A percentile compares a stretch with the other conserved stretches of the same genome.
These are phyloP conservation scores for Glycine soja DNA, from an alignment of 306 rosid species.

Conservation along the genomic window DNA sequence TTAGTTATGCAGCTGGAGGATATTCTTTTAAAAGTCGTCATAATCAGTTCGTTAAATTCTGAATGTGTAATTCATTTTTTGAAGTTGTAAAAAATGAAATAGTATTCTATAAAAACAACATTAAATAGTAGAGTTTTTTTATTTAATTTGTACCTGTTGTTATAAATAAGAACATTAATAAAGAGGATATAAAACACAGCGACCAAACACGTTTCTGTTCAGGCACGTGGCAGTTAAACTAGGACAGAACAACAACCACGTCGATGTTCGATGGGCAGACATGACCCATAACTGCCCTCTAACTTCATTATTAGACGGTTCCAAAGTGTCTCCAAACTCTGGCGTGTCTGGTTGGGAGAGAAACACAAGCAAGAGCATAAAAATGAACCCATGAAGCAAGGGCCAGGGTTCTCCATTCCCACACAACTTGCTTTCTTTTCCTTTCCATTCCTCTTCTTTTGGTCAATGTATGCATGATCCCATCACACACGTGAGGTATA, in stretches of 20 bases:
- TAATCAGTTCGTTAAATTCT: not conserved
- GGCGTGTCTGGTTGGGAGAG: not conserved
- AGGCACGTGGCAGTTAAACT: constrained; percentile 28
- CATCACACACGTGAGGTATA: no score
- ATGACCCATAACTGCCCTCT: constrained; percentile 36
- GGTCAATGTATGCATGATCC: no score
- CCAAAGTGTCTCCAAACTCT: not conserved
- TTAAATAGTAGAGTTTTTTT: not conserved
- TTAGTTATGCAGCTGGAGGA: not conserved
- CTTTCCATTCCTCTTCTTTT: not conserved
- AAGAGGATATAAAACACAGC: not conserved
- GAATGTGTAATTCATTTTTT: not conserved
- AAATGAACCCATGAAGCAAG: no score
- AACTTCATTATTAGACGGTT: constrained; percentile 48
- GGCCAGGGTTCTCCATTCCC: no score
- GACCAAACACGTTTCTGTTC: not conserved
- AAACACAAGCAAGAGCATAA: not conserved
- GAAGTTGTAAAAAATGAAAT: not conserved
- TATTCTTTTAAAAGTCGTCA: not conserved
- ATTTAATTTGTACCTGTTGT: not conserved
- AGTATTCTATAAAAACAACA: not conserved
- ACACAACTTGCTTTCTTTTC: no score
- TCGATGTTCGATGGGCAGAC: not conserved
- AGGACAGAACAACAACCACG: not conserved
- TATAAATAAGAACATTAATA: no score